Conservation (phyloP, 1,139 yeast genomes). For the Yamadazyma epiphylla region DNA sequence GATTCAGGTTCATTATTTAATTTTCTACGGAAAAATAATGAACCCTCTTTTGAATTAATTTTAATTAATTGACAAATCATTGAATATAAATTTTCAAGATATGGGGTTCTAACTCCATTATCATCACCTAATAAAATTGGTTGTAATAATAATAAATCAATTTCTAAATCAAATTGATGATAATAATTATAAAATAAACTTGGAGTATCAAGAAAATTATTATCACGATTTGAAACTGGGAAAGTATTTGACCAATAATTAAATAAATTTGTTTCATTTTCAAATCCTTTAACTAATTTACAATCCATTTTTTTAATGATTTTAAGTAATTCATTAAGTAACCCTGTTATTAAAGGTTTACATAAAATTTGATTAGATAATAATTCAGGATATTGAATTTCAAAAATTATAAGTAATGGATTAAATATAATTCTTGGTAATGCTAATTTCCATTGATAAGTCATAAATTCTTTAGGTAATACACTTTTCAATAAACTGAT, state of each 20-base stretch:
- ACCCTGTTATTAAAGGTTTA: conserved; percentile 78
- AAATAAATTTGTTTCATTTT: conserved; percentile 57
- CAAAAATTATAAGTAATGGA: conserved; percentile 71
- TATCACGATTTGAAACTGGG: conserved; percentile 22
- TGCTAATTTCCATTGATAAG: conserved; percentile 82
- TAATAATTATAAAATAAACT: conserved; percentile 57
- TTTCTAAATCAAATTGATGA: conserved; percentile 51
- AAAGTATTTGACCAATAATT: conserved; percentile 49
- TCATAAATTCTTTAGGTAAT: conserved; percentile 57
- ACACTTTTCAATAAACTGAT: conserved; percentile 47
- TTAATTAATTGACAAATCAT: conserved; percentile 65
- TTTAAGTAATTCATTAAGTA: conserved; percentile 68
- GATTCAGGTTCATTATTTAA: conserved; percentile 1
- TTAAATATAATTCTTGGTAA: conserved; percentile 75
- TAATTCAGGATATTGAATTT: conserved; percentile 57
- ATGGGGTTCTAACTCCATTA: conserved; percentile 80
- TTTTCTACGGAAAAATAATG: conserved; percentile 33
- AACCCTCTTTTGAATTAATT: conserved; percentile 35
- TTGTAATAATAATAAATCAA: conserved; percentile 74
- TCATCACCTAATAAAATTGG: conserved; percentile 89
- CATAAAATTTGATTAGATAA: conserved; percentile 69
- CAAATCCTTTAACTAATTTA: conserved; percentile 61
- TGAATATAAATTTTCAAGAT: conserved; percentile 82
- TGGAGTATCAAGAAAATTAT: conserved; percentile 43
- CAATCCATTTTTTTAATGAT: conserved; percentile 79